Base-by-base conservation (phyloP, 805 yeast genomes). In the Candida tammaniensis region DNA sequence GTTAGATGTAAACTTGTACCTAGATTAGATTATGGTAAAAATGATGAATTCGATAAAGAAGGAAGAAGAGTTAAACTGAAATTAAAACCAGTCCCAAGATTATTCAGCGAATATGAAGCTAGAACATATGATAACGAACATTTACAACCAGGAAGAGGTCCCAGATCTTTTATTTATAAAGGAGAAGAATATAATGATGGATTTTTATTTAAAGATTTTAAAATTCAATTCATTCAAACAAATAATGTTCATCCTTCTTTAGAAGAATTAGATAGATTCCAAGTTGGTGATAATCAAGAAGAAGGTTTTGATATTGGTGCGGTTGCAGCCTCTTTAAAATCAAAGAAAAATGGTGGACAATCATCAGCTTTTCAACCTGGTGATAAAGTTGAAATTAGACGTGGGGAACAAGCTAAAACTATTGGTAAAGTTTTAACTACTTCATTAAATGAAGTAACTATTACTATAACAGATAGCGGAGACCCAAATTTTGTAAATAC, bases 1-100 rank as follows among this genome's bases (percentile, higher is more conserved):
- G 98, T 87, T n/a, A 76, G 94, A 50, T 78, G 95, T 48, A 86
- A 86, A 54, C 69, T 93, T 44, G 94, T 93, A 21, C 98, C 98
- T 23, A 78, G 98, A 51, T 63, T 93, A 40, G 97, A 91, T 56
- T 91, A 93, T 59, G 96, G 95, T 38, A 78, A 80, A 46, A 68
- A 72, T 28, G 71, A 65, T 42, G 74, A 64, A 18, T 41, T 73
- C 39, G 86, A 78, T 42, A 48, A 51, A 23, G 64, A 64, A 14
- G 82, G 79, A 16, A 53, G 38, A 31, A 51, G 54, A 40, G 52
- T 64, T 26, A 80, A 76, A 31, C 72, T 76, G 47, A 83, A 82
- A 38, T 64, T 77, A 36, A 75, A 91, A 54, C 95, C 97, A 2
- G 81, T 88, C 4, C 89, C 93, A 33, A 75, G 95, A 47, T 70